phyloP scores from a whole-genome alignment of 1,139 yeast genomes.

The Taphrina flavorubra region DNA sequence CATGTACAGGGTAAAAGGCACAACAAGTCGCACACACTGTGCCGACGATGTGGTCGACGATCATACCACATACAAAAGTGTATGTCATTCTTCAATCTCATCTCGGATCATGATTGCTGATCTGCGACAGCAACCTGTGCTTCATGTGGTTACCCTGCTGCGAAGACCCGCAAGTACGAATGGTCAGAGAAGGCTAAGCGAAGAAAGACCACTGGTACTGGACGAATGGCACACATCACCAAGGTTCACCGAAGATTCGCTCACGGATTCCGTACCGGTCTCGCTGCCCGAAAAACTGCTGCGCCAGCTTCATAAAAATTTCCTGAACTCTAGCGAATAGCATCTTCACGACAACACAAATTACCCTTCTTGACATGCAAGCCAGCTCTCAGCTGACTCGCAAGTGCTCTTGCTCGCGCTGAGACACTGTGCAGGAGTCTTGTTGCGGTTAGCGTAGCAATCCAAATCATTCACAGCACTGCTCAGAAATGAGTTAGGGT shows the following conservation, averaged over 20 bases:
- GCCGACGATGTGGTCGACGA: slow-evolving; percentile 92
- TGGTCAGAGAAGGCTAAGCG: slow-evolving; percentile 99
- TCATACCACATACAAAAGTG: slow-evolving; percentile 99
- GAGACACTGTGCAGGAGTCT: background rate
- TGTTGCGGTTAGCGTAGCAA: slow-evolving; percentile 19
- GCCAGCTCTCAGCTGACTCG: background rate
- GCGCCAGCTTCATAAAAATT: slow-evolving; percentile 34
- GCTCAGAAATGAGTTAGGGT: slow-evolving; percentile 37
- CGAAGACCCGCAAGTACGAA: slow-evolving; percentile 76
- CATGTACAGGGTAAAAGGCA: slow-evolving; percentile 91
- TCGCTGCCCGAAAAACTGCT: slow-evolving; percentile 35
- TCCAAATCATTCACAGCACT: slow-evolving; percentile 33
- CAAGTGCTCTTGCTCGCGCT: background rate
- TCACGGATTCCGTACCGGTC: slow-evolving; percentile 93
- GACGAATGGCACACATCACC: slow-evolving; percentile 99
- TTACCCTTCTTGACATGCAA: background rate
- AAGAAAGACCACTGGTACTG: slow-evolving; percentile 99
- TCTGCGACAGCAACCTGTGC: slow-evolving; percentile 71
- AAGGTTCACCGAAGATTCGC: slow-evolving; percentile 96
- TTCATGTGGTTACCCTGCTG: slow-evolving; percentile 99
- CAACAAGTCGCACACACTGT: slow-evolving; percentile 99
- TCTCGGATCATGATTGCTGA: background rate
- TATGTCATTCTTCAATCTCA: background rate
- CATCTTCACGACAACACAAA: slow-evolving; percentile 7
- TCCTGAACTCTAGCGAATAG: slow-evolving; percentile 19